Evolutionary conservation across 257 asterid genomes (phyloP).

Genomic region (Forsythia viridissima): DNA sequence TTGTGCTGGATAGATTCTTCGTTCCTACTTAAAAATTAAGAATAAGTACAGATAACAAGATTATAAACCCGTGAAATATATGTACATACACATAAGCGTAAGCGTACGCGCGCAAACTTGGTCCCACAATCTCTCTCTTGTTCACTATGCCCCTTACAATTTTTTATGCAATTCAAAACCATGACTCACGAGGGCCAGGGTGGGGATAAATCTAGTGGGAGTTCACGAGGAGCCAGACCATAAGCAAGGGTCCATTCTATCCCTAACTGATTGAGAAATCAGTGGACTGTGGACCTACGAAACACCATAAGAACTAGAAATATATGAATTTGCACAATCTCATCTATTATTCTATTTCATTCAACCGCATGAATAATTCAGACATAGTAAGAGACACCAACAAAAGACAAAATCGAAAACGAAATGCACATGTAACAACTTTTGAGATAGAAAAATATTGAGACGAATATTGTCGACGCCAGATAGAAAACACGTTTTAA

Average conservation of each 20-base stretch:
- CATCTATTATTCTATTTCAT: not conserved
- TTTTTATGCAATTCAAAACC: conserved; percentile 17
- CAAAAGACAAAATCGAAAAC: conserved; percentile 36
- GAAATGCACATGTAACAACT: conserved; percentile 34
- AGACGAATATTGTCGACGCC: not conserved
- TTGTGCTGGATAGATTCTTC: no score
- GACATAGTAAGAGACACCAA: conserved; percentile 15
- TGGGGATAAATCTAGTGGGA: conserved; percentile 17
- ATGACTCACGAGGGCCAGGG: not conserved
- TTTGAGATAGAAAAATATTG: not conserved
- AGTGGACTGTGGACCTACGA: conserved; percentile 44
- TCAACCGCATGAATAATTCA: not conserved
- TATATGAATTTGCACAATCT: not conserved
- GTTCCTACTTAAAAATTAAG: no score
- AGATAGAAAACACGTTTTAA: not conserved
- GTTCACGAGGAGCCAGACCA: conserved; percentile 40
- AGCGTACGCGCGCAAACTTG: not conserved
- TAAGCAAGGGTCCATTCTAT: not conserved
- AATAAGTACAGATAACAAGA: not conserved
- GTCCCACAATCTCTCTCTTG: not conserved
- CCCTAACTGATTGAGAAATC: conserved; percentile 34
- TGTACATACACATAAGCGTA: not conserved
- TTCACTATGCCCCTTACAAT: not conserved
- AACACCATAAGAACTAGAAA: conserved; percentile 13
- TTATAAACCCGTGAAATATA: not conserved